Conservation (phyloP, 208 protist genomes). For the Acanthamoeba divionensis region DNA sequence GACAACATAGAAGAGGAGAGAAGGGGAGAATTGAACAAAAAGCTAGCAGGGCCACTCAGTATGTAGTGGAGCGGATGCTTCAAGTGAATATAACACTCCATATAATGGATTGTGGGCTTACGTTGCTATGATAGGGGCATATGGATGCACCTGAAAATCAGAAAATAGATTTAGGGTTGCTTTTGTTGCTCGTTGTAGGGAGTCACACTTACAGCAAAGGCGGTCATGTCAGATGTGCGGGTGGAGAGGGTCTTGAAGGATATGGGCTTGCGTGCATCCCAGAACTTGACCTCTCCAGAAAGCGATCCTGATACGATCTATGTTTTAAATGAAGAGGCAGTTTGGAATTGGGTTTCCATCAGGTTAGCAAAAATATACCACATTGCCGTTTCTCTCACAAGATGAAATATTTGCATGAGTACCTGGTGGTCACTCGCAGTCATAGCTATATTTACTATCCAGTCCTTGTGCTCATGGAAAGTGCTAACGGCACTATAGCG, state of each 20-base stretch:
- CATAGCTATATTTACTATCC: constrained; percentile 64
- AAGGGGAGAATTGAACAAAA: not conserved
- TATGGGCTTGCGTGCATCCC: constrained; percentile 57
- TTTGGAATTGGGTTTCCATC: too few species aligned
- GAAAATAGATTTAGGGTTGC: too few species aligned
- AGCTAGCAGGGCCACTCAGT: not conserved
- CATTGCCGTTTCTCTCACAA: too few species aligned
- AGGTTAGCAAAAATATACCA: too few species aligned
- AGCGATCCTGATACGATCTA: constrained; percentile 54
- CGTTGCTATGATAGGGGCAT: constrained; percentile 70
- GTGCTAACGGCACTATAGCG: constrained; percentile 47
- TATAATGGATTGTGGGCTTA: not conserved
- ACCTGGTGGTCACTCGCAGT: not conserved
- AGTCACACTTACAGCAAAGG: constrained; percentile 51
- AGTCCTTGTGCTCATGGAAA: constrained; percentile 66
- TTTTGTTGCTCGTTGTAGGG: too few species aligned
- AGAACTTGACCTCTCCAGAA: constrained; percentile 74
- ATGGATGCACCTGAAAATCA: constrained; percentile 71
- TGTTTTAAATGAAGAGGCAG: not conserved
- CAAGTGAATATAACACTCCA: too few species aligned
- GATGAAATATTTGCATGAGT: too few species aligned
- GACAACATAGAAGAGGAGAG: constrained; percentile 15
- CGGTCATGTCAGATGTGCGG: constrained; percentile 48
- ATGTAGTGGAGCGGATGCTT: not conserved
- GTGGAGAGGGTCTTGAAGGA: constrained; percentile 44